Evolutionary conservation across 352 stramenopile species (phyloP), one percentile per base, ranked within the genome.

Genomic region (Globisporangium solare): DNA sequence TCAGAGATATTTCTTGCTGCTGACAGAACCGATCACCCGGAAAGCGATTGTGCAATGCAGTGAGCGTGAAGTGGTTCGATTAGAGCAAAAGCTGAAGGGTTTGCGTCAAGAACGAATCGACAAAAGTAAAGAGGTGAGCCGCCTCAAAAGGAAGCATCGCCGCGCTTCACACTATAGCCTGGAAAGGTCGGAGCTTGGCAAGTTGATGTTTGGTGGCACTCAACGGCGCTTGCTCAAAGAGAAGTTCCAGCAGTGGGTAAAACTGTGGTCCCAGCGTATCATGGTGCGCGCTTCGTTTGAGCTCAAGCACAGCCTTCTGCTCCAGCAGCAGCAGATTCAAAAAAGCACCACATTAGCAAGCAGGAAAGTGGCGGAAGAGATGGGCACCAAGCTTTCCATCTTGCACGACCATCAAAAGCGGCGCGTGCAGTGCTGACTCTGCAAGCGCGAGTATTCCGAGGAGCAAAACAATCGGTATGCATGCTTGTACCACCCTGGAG

Each of bases 391-490:
- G 47, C 59, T 88, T 2, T 76, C 80, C 3, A 62, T 83, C 1
- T 54, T 92, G 37, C 80, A 88, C 47, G 62, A 81, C 32, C 70
- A 89, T 27, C 83, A 92, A 21, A 72, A 76, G 47, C 68, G 74
- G 4, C 52, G 61, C n/a, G 14, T 86, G 3, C 60, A 71, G 27
- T 92, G 83, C 48, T 72, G 80, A 5, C 57, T 92, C 11, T 92
- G 83, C 56, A 69, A 76, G 31, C 55, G 59, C 14, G 71, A 78
- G 47, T 92, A 91, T 66, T 82, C 83, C 0, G 80, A 92, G 45
- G 73, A 78, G 18, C 80, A 90, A 41, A 92, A 92, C 56, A 80
- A 76, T 37, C 66, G 71, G 3, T 87, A 72, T 40, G 67, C 80
- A 13, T 92, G 83, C 45, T 45, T 65, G 1, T 92, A 89, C 24